These are phyloP conservation scores for Tuctoria greenei DNA, from an alignment of 176 grass and related monocot genomes.

Conservation along the genomic window DNA sequence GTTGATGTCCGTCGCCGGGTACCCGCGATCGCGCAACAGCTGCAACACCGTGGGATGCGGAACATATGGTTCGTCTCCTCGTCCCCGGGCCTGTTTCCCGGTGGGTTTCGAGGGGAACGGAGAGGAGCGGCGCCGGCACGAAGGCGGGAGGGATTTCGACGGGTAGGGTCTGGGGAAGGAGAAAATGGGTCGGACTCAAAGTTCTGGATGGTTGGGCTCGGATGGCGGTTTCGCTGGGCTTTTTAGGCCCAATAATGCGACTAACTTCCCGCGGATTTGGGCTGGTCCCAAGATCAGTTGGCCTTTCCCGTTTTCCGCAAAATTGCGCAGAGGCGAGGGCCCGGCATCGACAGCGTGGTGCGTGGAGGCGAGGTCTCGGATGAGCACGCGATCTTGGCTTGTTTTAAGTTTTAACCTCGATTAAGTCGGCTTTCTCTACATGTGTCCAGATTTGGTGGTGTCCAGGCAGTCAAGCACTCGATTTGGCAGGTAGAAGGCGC, in stretches of 20 bases:
- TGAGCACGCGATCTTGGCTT: too few species aligned
- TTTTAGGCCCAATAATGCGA: slow-evolving; percentile 13
- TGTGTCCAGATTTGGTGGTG: too few species aligned
- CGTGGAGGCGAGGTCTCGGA: too few species aligned
- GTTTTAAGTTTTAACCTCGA: too few species aligned
- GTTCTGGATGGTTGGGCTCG: not conserved
- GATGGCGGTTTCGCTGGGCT: not conserved
- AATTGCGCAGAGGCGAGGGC: too few species aligned
- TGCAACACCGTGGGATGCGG: slow-evolving; percentile 72
- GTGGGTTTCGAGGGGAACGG: not conserved
- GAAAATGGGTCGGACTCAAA: not conserved
- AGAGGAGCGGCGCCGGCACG: not conserved
- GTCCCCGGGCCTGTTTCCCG: slow-evolving; percentile 30
- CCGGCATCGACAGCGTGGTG: too few species aligned
- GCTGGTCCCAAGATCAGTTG: too few species aligned
- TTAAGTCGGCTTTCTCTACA: too few species aligned
- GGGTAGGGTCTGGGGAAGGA: slow-evolving; percentile 21
- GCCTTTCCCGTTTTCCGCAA: too few species aligned
- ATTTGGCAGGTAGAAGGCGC: too few species aligned
- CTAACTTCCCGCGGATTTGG: too few species aligned
- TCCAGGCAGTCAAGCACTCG: too few species aligned
- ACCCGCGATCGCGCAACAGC: slow-evolving; percentile 74
- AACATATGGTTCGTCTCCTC: slow-evolving; percentile 56
- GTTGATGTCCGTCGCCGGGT: slow-evolving; percentile 42
- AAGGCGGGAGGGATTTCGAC: slow-evolving; percentile 10